Evolutionary conservation across 2,329 filamentous ascomycete species (phyloP), one percentile per base, ranked within the genome.

Genomic region (Colletotrichum higginsianum): DNA sequence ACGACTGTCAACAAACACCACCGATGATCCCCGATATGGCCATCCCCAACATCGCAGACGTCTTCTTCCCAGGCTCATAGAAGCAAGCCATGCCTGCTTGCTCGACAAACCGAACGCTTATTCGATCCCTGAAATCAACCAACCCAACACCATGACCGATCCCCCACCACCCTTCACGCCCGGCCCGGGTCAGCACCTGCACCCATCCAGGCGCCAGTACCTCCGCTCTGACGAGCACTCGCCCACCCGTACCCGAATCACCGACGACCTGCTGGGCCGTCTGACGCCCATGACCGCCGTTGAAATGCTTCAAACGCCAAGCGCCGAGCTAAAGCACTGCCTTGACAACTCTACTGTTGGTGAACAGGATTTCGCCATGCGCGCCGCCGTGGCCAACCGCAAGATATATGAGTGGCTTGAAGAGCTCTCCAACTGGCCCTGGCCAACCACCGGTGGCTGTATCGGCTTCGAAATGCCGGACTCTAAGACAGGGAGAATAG

Each of bases 351-450:
- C 92, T 18, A 91, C 91, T 1, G 82, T 86, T 4, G 83, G 88
- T 30, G 92, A 96, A 80, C 89, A 92, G 76, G 90, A 92, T 18
- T 91, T 96, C 80, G 93, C 91, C 52, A 85, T 92, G 76, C 88
- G 90, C 73, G 91, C 93, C 53, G 93, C 93, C 52, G 81, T 91
- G 72, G 91, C 92, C 18, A 92, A 92, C 15, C 89, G 92, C 76
- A 90, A 89, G 74, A 89, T 96, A 73, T 88, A 92, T 80, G 87
- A 89, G 77, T 96, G 94, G 73, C 86, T 93, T 35, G 85, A 89
- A n/a, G 94, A 96, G 83, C 85, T 96, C 49, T 82, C 84, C 55
- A 78, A 82, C 55, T 91, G 89, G 90, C 80, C 84, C 2, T 91
- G 90, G 90, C 86, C 89, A 2, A 77, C 82, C 2, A 77, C 80